Conservation (phyloP, 1,139 yeast genomes). For the Spencermartinsiella ligniputridi region DNA sequence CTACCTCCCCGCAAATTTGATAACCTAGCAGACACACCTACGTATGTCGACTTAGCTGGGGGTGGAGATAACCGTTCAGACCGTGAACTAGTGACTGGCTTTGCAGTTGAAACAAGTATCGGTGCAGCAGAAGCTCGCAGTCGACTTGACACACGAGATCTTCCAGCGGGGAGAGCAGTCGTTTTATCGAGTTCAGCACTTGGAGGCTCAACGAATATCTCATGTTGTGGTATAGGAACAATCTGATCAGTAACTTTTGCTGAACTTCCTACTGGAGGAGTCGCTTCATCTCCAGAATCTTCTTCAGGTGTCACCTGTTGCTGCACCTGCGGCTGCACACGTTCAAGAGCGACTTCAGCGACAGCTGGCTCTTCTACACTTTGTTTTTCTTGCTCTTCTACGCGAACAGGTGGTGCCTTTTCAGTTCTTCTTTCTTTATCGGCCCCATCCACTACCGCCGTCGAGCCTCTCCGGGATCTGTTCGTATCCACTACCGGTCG, state of each 20-base stretch:
- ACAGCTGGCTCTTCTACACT: not conserved
- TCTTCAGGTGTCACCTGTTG: not conserved
- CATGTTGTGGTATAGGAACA: too few species aligned
- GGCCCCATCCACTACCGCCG: slow-evolving; percentile 3
- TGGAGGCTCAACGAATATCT: too few species aligned
- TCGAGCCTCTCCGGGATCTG: slow-evolving; percentile 2
- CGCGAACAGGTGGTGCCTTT: too few species aligned
- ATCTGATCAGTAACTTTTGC: not conserved
- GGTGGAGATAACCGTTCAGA: too few species aligned
- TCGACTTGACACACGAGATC: not conserved
- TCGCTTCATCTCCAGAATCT: not conserved
- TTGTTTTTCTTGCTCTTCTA: not conserved
- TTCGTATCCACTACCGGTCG: not conserved
- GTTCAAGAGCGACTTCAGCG: not conserved
- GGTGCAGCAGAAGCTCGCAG: not conserved
- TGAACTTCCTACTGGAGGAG: not conserved
- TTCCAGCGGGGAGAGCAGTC: not conserved
- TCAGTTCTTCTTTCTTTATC: not conserved
- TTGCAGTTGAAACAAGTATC: not conserved
- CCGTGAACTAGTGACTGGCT: not conserved
- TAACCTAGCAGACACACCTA: slow-evolving; percentile 8
- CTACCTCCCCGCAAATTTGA: slow-evolving; percentile 12
- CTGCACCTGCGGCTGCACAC: not conserved
- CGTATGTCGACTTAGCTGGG: not conserved
- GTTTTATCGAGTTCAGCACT: not conserved